These are phyloP conservation scores for Amphichorda felina DNA, from an alignment of 2,329 filamentous ascomycete species.

Conservation along the genomic window DNA sequence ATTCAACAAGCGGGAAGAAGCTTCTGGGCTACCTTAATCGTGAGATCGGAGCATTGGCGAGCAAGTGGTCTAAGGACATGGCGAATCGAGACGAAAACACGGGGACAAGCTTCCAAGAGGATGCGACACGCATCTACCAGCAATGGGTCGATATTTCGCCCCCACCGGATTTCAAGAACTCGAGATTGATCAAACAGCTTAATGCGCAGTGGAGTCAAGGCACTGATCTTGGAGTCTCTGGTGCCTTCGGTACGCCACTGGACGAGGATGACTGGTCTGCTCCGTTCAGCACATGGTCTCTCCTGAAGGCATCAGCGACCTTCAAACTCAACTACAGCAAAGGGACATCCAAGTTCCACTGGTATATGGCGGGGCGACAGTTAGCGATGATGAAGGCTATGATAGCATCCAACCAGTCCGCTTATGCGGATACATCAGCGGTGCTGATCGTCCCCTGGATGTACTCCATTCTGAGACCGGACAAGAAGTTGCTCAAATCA, in stretches of 20 bases:
- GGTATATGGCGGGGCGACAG: conserved; percentile 36
- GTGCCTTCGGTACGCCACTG: background rate
- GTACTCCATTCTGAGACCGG: conserved; percentile 22
- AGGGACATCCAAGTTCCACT: conserved; percentile 20
- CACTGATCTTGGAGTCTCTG: background rate
- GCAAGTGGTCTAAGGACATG: background rate
- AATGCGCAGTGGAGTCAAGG: background rate
- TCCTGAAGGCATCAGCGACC: conserved; percentile 36
- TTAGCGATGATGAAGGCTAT: conserved; percentile 33
- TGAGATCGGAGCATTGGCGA: conserved; percentile 8
- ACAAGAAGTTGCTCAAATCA: conserved; percentile 15
- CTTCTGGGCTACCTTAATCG: conserved; percentile 20
- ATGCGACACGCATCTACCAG: conserved; percentile 22
- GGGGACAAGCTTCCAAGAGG: conserved; percentile 10
- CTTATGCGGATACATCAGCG: conserved; percentile 5
- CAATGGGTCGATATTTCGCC: conserved; percentile 30
- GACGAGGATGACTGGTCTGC: background rate
- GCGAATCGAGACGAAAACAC: conserved; percentile 3
- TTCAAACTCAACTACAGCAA: conserved; percentile 29
- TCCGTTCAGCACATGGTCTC: conserved; percentile 27
- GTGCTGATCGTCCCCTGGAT: conserved; percentile 22
- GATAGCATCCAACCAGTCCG: conserved; percentile 2
- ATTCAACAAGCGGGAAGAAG: conserved; percentile 13
- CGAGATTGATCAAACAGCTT: conserved; percentile 2
- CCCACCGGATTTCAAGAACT: conserved; percentile 8